Percentiles rank a stretch among this genome's conserved stretches.
phyloP scores from a whole-genome alignment of 495 filamentous ascomycete species.

The Tuber borchii region DNA sequence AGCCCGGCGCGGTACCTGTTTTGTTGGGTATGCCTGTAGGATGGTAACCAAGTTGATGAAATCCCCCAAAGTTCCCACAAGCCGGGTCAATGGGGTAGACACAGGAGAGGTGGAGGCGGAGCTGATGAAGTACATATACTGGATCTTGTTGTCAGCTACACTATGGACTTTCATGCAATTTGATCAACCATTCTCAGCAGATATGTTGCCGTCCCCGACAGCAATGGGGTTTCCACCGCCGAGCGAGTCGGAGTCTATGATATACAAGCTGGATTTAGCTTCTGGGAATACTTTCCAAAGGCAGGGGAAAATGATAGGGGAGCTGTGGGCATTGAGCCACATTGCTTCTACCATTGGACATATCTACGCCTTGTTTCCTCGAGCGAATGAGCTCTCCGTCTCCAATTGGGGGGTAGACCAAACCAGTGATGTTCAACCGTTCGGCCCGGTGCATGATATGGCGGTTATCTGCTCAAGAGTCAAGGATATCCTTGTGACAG shows the following conservation, averaged over 20 bases:
- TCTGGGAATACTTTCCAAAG: background rate
- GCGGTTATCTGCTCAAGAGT: background rate
- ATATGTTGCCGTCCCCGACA: background rate
- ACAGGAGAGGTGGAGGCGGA: background rate
- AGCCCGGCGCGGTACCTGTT: background rate
- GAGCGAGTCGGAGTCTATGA: background rate
- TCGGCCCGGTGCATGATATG: background rate
- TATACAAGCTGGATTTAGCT: conserved; percentile 1
- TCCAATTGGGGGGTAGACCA: background rate
- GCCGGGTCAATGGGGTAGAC: background rate
- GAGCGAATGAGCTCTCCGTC: background rate
- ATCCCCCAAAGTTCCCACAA: conserved; percentile 1
- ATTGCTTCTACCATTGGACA: background rate
- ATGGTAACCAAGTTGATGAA: conserved; percentile 1
- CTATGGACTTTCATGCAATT: background rate
- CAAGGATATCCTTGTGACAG: background rate
- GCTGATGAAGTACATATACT: conserved; percentile 1
- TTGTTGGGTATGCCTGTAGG: background rate
- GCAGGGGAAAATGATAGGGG: background rate
- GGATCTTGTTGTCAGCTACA: background rate
- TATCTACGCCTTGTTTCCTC: conserved; percentile 1
- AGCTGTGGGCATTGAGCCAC: background rate
- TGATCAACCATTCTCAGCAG: background rate
- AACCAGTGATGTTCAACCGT: background rate
- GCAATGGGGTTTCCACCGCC: background rate